These are phyloP conservation scores for Triticum dicoccoides DNA, from an alignment of 176 grass and related monocot genomes.

Conservation along the genomic window DNA sequence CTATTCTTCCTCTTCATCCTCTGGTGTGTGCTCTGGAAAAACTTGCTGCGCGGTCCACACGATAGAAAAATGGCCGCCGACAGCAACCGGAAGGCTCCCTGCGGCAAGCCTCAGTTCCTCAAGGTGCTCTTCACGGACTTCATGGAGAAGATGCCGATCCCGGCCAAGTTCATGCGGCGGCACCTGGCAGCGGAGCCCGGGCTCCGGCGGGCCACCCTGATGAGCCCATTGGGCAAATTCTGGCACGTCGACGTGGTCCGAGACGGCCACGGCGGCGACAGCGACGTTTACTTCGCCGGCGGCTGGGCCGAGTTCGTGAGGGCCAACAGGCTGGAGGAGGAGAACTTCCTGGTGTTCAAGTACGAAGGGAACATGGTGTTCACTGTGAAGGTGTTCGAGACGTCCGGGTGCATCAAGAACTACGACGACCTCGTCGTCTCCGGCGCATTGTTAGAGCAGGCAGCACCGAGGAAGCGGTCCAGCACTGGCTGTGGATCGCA, in stretches of 20 bases:
- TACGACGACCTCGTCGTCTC: background rate
- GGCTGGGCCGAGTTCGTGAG: constrained; percentile 11
- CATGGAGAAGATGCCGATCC: constrained; percentile 12
- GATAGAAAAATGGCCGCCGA: background rate
- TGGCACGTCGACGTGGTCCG: constrained; percentile 4
- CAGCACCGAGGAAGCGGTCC: background rate
- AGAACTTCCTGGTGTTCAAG: constrained; percentile 32
- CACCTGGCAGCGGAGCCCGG: background rate
- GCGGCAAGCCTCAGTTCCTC: constrained; percentile 17
- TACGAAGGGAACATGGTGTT: constrained; percentile 27
- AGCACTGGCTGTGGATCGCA: background rate
- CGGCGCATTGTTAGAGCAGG: background rate
- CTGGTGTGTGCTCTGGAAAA: background rate
- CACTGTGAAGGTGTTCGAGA: background rate
- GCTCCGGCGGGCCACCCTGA: background rate
- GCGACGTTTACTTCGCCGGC: background rate
- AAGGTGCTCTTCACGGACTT: constrained; percentile 12
- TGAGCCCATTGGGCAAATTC: constrained; percentile 20
- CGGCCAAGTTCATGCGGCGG: background rate
- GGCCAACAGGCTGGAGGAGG: constrained; percentile 6
- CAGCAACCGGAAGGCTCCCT: constrained; percentile 5
- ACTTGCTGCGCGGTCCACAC: background rate
- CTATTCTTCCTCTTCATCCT: background rate
- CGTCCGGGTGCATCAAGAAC: background rate
- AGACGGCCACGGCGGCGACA: background rate